Evolutionary conservation across 2,329 filamentous ascomycete species (phyloP), one percentile per base, ranked within the genome.

Genomic region (Talaromyces sp.): DNA sequence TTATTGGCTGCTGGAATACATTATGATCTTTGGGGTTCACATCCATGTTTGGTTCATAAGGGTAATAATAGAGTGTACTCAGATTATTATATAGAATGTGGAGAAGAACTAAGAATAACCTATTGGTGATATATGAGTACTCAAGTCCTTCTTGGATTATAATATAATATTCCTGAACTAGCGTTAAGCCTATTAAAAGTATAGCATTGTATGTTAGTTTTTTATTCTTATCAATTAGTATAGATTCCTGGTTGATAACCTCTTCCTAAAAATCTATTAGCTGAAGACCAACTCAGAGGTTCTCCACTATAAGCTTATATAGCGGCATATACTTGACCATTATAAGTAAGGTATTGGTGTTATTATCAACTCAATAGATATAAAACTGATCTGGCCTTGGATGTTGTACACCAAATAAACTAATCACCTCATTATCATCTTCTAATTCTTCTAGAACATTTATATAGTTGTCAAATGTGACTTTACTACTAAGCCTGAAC

Each of bases 91-190:
- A n/a, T n/a, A n/a, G n/a, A n/a, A n/a, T n/a, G n/a, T n/a, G n/a
- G n/a, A n/a, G n/a, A n/a, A n/a, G n/a, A n/a, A n/a, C n/a, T n/a
- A n/a, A n/a, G n/a, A n/a, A n/a, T n/a, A n/a, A n/a, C n/a, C n/a
- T n/a, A n/a, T n/a, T n/a, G n/a, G 68, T 67, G 31, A 73, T 21
- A 56, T 67, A 71, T 14, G 68, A 71, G 55, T 68, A 68, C 55
- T 68, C 65, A 17, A 70, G 64, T 1, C 70, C 68, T 56, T 70
- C 65, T 56, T 69, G 52, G 32, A 72, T 67, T 65, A 71, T 73
- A 3, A 69, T 64, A 63, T 72, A 65, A 56, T 64, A 74, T 60
- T 68, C 63, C 43, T 72, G 66, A n/a, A n/a, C n/a, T n/a, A n/a
- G n/a, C n/a, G n/a, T n/a, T n/a, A n/a, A n/a, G n/a, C n/a, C n/a